Evolutionary conservation across 768 basidiomycete genomes (phyloP).

Genomic region (Amanita jacksonii): DNA sequence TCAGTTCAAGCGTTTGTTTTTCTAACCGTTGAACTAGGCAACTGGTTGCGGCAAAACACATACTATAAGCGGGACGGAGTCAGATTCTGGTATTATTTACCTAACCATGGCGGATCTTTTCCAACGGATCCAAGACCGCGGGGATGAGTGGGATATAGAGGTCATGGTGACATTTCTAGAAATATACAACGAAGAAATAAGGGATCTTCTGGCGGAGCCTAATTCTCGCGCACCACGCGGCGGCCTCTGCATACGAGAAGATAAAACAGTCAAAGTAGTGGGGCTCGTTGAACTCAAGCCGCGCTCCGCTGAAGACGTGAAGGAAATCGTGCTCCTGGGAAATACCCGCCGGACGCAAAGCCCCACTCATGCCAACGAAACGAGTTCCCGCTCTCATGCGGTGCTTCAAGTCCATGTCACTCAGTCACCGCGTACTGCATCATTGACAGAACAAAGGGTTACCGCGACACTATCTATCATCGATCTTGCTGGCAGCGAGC

Average conservation of each 20-base stretch:
- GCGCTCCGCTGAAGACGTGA: slow-evolving; percentile 82
- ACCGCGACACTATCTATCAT: slow-evolving; percentile 95
- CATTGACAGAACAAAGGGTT: slow-evolving; percentile 70
- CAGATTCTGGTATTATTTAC: slow-evolving; percentile 90
- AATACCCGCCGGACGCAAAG: slow-evolving; percentile 87
- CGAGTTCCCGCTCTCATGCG: slow-evolving; percentile 94
- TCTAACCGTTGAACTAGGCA: slow-evolving; percentile 44
- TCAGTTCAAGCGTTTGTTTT: slow-evolving; percentile 6
- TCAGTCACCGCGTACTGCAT: slow-evolving; percentile 78
- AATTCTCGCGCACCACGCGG: slow-evolving; percentile 58
- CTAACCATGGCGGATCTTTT: slow-evolving; percentile 97
- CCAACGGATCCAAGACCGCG: slow-evolving; percentile 80
- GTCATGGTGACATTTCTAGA: slow-evolving; percentile 94
- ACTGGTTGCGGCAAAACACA: slow-evolving; percentile 99
- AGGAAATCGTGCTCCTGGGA: slow-evolving; percentile 84
- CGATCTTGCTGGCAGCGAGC: slow-evolving; percentile 94
- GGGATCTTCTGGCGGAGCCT: slow-evolving; percentile 81
- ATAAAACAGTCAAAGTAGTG: slow-evolving; percentile 85
- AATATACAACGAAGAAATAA: slow-evolving; percentile 98
- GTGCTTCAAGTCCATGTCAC: slow-evolving; percentile 94
- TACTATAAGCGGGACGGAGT: slow-evolving; percentile 89
- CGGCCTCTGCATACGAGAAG: slow-evolving; percentile 89
- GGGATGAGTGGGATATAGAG: slow-evolving; percentile 77
- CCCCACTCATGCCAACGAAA: slow-evolving; percentile 93
- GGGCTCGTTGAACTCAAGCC: slow-evolving; percentile 80